phyloP scores from a whole-genome alignment of 2,329 filamentous ascomycete species.

The Fusarium proliferatum region DNA sequence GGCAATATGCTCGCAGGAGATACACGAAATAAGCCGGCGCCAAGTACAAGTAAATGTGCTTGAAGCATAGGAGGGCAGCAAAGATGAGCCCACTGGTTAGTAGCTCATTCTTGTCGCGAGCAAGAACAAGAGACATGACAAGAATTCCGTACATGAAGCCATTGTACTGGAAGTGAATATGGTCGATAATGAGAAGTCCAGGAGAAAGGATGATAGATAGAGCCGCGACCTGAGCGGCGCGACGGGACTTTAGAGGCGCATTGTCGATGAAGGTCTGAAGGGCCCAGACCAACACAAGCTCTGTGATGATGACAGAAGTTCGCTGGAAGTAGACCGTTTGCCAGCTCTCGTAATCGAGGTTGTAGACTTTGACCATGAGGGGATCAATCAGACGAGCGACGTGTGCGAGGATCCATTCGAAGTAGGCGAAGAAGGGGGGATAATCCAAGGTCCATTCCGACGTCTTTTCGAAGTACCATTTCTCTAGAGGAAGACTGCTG shows the following conservation, averaged over 20 bases:
- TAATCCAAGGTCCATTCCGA: slow-evolving; percentile 99
- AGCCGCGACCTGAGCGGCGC: slow-evolving; percentile 84
- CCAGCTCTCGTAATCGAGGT: slow-evolving; percentile 90
- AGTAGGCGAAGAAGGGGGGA: slow-evolving; percentile 96
- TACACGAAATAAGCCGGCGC: slow-evolving; percentile 96
- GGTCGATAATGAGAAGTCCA: slow-evolving; percentile 94
- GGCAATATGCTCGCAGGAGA: slow-evolving; percentile 87
- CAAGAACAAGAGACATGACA: slow-evolving; percentile 85
- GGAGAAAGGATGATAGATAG: slow-evolving; percentile 92
- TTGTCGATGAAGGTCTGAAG: slow-evolving; percentile 84
- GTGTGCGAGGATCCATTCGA: slow-evolving; percentile 93
- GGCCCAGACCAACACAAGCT: slow-evolving; percentile 85
- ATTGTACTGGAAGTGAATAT: slow-evolving; percentile 99
- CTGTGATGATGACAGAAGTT: slow-evolving; percentile 84
- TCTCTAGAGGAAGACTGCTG: slow-evolving; percentile 82
- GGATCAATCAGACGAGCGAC: slow-evolving; percentile 81
- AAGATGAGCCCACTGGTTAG: slow-evolving; percentile 85
- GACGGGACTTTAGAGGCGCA: slow-evolving; percentile 71
- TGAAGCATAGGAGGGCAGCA: slow-evolving; percentile 87
- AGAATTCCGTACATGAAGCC: slow-evolving; percentile 94
- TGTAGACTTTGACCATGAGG: slow-evolving; percentile 82
- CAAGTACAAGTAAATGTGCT: slow-evolving; percentile 98
- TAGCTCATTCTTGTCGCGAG: slow-evolving; percentile 78
- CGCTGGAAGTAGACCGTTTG: slow-evolving; percentile 95
- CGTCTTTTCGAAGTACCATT: slow-evolving; percentile 98